phyloP scores from a whole-genome alignment of 805 yeast genomes.

The Pichia cabralensis region DNA sequence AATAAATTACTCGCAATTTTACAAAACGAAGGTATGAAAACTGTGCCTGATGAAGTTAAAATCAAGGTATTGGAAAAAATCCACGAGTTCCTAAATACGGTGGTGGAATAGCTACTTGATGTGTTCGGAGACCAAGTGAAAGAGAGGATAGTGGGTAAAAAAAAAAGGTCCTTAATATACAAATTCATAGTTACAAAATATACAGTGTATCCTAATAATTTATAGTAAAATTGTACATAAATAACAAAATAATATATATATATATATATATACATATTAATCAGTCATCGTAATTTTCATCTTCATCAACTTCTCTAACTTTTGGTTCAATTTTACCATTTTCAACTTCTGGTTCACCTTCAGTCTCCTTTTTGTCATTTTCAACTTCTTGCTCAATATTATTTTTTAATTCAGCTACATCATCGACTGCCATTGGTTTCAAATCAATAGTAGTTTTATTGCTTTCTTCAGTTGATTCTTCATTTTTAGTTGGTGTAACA shows the following conservation, averaged over 20 bases:
- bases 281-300: constrained; percentile 29
- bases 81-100: constrained; percentile 44
- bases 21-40: constrained; percentile 55
- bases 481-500: not conserved
- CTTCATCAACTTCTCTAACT: constrained; percentile 28
- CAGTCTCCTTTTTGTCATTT: not conserved
- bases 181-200: no score
- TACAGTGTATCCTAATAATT: no score
- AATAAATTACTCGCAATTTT: constrained; percentile 40
- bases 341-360: not conserved
- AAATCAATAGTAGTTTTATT: constrained; percentile 16
- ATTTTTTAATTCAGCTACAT: constrained; percentile 17
- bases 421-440: constrained; percentile 25
- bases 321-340: constrained; percentile 3
- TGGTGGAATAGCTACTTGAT: constrained; percentile 25
- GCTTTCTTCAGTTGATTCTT: not conserved
- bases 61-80: constrained; percentile 50
- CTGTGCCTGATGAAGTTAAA: constrained; percentile 62
- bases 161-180: not conserved
- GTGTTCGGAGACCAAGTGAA: no score
- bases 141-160: not conserved
- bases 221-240: no score
- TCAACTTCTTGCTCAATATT: constrained; percentile 4
- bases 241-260: no score
- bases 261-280: no score